Base-by-base conservation (phyloP, 192 early-diverging fungal species). In the Allomyces macrogynus region DNA sequence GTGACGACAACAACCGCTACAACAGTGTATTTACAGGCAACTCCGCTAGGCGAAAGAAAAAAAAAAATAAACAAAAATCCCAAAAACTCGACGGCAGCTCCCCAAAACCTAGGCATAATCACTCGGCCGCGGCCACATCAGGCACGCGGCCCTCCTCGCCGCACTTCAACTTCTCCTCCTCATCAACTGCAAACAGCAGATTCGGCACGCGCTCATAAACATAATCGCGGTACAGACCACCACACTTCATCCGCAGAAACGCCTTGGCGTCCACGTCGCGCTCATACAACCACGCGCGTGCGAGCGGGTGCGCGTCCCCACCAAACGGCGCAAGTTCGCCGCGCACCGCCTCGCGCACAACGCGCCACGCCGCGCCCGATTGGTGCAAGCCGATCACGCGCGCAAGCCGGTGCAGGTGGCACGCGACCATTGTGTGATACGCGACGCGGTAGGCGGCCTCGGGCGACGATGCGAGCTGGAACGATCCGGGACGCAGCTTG, bases 191-290 rank as follows among this genome's bases (percentile, higher is more conserved):
- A 40, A 40, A 40, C 32, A 40, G 32, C 32, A 40, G 32, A 8
- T 40, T 40, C 32, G 32, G 32, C 32, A 40, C 32, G 32, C 32
- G 3, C 32, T 40, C 32, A 8, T 40, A 40, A 0, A 40, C 7
- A 8, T 40, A 40, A 8, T 40, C 32, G 32, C 32, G 32, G 32
- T 40, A 40, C 5, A 40, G 32, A 2, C 32, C 32, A 40, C 32
- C 32, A 40, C 80, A 72, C 74, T 86, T 86, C 84, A 86, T 86
- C 23, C 74, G 69, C 24, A 86, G 66, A 68, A 86, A 74, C 70
- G 78, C 84, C 64, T 86, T 86, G 66, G 75, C 74, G 60, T 78
- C 74, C 40, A 80, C 74, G 20, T 62, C 49, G 20, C 66, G 62
- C 23, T 64, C 20, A 23, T 76, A 71, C 65, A 79, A 69, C 78